Conservation (phyloP, 805 yeast species). For the Torulaspora microellipsoides region DNA sequence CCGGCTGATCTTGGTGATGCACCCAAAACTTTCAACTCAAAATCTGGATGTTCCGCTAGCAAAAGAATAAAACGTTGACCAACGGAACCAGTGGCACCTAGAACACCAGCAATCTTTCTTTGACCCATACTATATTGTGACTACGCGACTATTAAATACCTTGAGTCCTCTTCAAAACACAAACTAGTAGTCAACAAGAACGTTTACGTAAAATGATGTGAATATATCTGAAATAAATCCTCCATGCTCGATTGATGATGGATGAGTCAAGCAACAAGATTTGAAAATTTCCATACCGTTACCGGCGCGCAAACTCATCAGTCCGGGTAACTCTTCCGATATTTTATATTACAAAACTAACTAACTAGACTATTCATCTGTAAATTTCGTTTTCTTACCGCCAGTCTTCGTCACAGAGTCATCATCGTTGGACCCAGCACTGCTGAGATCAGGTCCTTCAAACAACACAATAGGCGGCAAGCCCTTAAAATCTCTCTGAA, state of each 20-base stretch:
- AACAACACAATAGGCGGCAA: constrained; percentile 53
- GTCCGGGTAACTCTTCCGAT: constrained; percentile 1
- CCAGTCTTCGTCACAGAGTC: constrained; percentile 21
- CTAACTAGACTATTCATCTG: constrained; percentile 6
- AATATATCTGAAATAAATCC: neutral
- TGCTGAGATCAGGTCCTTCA: neutral
- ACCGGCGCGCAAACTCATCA: neutral
- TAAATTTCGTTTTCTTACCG: constrained; percentile 29
- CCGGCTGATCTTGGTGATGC: constrained; percentile 96
- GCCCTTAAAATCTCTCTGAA: constrained; percentile 76
- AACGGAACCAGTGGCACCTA: constrained; percentile 97
- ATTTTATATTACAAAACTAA: too few species aligned
- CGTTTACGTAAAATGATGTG: neutral
- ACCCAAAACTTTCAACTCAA: constrained; percentile 79
- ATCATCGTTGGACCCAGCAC: constrained; percentile 4
- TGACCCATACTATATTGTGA: constrained; percentile 23
- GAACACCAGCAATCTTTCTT: constrained; percentile 64
- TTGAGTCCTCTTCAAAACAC: too few species aligned
- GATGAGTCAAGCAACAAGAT: too few species aligned
- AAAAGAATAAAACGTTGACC: constrained; percentile 93
- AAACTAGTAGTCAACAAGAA: too few species aligned
- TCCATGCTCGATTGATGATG: too few species aligned
- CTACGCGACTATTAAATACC: too few species aligned
- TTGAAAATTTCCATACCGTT: neutral
- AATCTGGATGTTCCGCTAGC: constrained; percentile 82